Evolutionary conservation across 129 eudicot genomes (phyloP).

Genomic region (Arctium lappa): DNA sequence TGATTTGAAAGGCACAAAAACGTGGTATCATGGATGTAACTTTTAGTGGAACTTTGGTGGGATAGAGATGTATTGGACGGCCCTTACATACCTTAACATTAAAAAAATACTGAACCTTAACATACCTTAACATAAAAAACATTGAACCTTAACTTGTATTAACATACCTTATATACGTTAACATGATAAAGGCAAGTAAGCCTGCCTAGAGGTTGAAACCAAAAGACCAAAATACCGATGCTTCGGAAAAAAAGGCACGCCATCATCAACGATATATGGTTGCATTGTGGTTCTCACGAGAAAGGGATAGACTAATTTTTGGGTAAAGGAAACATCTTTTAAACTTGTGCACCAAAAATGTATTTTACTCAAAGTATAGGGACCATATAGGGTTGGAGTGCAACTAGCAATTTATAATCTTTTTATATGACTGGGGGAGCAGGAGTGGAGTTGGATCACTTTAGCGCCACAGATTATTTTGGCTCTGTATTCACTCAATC

Average conservation of each 20-base stretch:
- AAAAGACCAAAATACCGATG: not conserved
- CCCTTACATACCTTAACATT: not conserved
- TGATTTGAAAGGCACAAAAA: not conserved
- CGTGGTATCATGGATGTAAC: not conserved
- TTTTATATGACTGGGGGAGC: not conserved
- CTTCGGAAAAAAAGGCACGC: not conserved
- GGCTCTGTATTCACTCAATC: constrained; percentile 20
- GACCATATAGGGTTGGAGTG: not conserved
- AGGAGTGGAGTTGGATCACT: constrained; percentile 23
- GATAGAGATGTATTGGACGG: not conserved
- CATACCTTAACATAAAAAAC: not conserved
- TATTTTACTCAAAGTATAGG: constrained; percentile 3
- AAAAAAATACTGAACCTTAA: too few relatives aligned
- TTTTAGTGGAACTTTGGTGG: not conserved
- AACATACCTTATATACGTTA: not conserved
- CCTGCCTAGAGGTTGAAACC: not conserved
- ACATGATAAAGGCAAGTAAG: not conserved
- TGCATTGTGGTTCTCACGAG: not conserved
- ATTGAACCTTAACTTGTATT: not conserved
- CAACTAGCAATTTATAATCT: not conserved
- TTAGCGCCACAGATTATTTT: constrained; percentile 34
- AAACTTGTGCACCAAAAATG: constrained; percentile 11
- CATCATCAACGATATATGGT: not conserved
- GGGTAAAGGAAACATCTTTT: not conserved
- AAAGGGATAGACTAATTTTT: not conserved